Conservation (phyloP, 768 basidiomycete species). For the Pisolithus sp. region DNA sequence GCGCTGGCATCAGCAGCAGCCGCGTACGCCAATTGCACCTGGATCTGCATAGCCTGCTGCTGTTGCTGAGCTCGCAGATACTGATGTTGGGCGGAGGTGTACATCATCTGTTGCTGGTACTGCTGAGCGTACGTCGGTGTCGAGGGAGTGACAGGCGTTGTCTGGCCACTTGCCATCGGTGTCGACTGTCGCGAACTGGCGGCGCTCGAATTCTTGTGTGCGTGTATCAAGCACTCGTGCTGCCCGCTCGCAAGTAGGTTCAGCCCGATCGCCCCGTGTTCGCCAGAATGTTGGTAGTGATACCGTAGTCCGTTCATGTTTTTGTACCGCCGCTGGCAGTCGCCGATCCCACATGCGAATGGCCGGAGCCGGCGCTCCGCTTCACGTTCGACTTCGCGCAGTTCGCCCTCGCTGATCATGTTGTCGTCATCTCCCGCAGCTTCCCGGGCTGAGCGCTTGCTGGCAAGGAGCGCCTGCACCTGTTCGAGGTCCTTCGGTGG, state of each 20-base stretch:
- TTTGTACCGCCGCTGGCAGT: constrained; percentile 86
- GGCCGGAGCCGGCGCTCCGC: constrained; percentile 78
- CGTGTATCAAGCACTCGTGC: constrained; percentile 46
- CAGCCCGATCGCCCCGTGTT: constrained; percentile 87
- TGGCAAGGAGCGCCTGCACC: constrained; percentile 62
- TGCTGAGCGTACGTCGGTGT: constrained; percentile 28
- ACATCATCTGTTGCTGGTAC: constrained; percentile 33
- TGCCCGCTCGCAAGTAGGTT: constrained; percentile 73
- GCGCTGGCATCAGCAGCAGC: background rate
- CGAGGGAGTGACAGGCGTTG: constrained; percentile 25
- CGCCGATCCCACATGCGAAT: constrained; percentile 85
- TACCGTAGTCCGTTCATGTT: constrained; percentile 98
- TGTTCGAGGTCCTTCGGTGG: constrained; percentile 82
- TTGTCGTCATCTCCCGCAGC: constrained; percentile 37
- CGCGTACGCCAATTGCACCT: constrained; percentile 1
- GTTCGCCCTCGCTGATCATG: constrained; percentile 50
- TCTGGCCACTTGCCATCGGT: constrained; percentile 25
- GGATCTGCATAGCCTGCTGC: constrained; percentile 28
- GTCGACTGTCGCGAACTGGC: constrained; percentile 29
- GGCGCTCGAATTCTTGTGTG: constrained; percentile 22
- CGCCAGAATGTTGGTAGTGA: constrained; percentile 95
- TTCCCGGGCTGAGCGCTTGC: constrained; percentile 35
- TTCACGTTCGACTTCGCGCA: constrained; percentile 73
- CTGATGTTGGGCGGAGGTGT: constrained; percentile 31
- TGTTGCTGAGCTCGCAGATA: constrained; percentile 31